A percentile compares a stretch with the other conserved stretches of the same genome.
Evolutionary conservation across 2,329 filamentous ascomycete genomes (phyloP).

Genomic region (Zymoseptoria crescenta): DNA sequence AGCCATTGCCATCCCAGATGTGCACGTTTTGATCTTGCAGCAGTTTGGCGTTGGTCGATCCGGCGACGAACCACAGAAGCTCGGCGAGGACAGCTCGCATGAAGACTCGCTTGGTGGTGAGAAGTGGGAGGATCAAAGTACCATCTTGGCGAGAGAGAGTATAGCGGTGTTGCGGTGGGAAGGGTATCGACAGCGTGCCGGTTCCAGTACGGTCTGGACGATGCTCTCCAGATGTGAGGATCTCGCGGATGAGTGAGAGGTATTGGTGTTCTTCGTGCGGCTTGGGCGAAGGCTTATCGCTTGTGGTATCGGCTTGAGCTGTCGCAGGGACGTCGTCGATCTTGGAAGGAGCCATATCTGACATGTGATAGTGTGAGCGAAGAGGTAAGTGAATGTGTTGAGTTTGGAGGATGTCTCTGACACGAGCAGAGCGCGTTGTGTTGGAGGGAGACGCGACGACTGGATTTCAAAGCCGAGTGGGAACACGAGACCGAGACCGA

Average conservation of each 20-base stretch:
- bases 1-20: conserved; percentile 98
- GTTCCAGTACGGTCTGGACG: conserved; percentile 92
- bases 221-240: conserved; percentile 74
- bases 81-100: conserved; percentile 82
- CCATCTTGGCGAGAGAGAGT: conserved; percentile 55
- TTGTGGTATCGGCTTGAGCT: conserved; percentile 4
- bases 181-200: conserved; percentile 83
- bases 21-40: conserved; percentile 76
- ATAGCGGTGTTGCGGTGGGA: conserved; percentile 80
- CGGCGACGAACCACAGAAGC: conserved; percentile 90
- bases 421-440: background rate
- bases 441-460: conserved; percentile 5
- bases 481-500: background rate
- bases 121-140: conserved; percentile 73
- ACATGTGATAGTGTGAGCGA: background rate
- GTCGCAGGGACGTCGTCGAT: conserved; percentile 13
- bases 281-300: conserved; percentile 4
- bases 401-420: conserved; percentile 2
- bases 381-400: background rate
- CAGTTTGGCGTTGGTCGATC: conserved; percentile 68
- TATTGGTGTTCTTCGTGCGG: conserved; percentile 89
- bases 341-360: background rate
- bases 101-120: conserved; percentile 97
- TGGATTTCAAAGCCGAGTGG: no score
- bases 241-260: conserved; percentile 77